Base-by-base conservation (phyloP, 2,329 filamentous ascomycete genomes). In the Beauveria varroae region DNA sequence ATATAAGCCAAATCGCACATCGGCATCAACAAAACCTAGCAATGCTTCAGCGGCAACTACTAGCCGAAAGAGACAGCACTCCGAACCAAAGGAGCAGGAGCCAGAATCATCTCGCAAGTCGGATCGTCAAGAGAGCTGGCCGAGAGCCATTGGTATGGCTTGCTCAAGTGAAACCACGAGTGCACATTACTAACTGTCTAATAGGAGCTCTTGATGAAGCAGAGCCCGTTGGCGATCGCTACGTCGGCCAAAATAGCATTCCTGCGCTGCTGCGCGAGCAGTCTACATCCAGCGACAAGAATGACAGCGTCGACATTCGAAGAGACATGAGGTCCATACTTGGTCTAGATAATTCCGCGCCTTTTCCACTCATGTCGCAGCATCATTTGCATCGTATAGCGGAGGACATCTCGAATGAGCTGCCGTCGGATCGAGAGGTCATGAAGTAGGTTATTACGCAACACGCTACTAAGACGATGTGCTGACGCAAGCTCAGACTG, bases 201-300 rank as follows among this genome's bases (percentile, higher is more conserved):
- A 40, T 65, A 43, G 65, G 68, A 75, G 78, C 80, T 54, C 68
- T 78, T 54, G 79, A 81, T 62, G 84, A 87, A 61, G 75, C 80
- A 28, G 84, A 87, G 57, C 75, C 77, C 58, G 81, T 83, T 62
- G 76, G 78, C 54, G 81, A 84, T 52, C 79, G 85, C 47, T 88
- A 87, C 70, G 78, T 88, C 40, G 85, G 85, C 30, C 83, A 87
- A 68, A 88, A 88, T 71, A 87, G 84, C 69, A 88, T 87, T 60
- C 85, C 85, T 8, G 85, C 84, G n/a, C 73, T 88, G 41, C 74
- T 88, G 44, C 79, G 84, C 62, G 85, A 87, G 67, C 85, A 86
- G 68, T 79, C 81, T 2, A 79, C 81, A 2, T 74, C 80, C 44
- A 79, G 76, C 64, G 79, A 81, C 60, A 78, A 80, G 62, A 78